Percentiles rank a stretch among this genome's conserved stretches.
Evolutionary conservation across 176 grass and related monocot species (phyloP).

Genomic region (Aegilops sharonensis): DNA sequence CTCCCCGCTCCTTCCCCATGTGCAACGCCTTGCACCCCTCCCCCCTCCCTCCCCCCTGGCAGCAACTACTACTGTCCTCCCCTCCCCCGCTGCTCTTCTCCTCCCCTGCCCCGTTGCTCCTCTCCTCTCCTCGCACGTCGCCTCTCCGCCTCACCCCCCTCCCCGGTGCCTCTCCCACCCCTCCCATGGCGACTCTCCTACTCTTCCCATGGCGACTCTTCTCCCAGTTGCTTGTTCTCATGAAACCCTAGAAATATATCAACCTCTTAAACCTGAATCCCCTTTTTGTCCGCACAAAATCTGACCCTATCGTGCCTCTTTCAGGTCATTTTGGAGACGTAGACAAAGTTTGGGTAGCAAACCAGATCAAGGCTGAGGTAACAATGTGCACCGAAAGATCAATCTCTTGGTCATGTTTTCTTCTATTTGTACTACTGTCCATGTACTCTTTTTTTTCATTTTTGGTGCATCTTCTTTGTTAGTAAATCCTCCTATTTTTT

Average conservation of each 20-base stretch:
- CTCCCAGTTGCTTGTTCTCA: neutral
- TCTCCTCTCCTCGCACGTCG: too few relatives aligned
- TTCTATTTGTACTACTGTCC: neutral
- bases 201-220: neutral
- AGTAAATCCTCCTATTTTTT: neutral
- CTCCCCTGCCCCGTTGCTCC: too few relatives aligned
- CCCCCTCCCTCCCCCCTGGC: too few relatives aligned
- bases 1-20: neutral
- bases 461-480: neutral
- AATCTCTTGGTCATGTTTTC: neutral
- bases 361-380: neutral
- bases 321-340: neutral
- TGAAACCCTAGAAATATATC: conserved; percentile 2
- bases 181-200: neutral
- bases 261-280: neutral
- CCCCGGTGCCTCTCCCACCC: neutral
- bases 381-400: neutral
- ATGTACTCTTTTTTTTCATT: neutral
- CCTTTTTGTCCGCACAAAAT: neutral
- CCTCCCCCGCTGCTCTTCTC: too few relatives aligned
- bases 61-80: too few relatives aligned
- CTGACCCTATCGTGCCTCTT: neutral
- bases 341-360: neutral
- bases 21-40: too few relatives aligned
- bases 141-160: too few relatives aligned